Base-by-base conservation (phyloP, 331 rosid genomes). In the Quercus lobata region DNA sequence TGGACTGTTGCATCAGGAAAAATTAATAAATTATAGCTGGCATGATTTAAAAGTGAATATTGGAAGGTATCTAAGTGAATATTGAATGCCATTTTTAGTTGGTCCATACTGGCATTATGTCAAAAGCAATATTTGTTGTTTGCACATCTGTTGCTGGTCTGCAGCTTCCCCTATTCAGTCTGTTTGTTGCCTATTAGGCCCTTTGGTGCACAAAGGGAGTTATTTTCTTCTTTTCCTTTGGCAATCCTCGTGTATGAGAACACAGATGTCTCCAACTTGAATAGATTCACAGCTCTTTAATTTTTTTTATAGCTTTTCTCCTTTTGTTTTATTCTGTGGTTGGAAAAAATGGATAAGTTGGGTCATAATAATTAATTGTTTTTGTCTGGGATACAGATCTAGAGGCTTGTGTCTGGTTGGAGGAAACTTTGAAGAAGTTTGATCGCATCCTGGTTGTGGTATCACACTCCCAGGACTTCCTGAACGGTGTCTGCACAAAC, bases 371-470 rank as follows among this genome's bases (percentile, higher is more conserved):
- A 2, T 65, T 69, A 11, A 2, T 18, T 66, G 12, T 55, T 58
- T 73, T 61, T 3, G 11, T 77, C 27, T 73, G 69, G 69, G 35
- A 77, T 62, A 70, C 97, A 96, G 99, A 96, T 87, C 84, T 96
- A 61, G 99, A 96, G 87, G 99, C 99, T 57, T 96, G 99, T 88
- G 99, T 96, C 60, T 96, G 99, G 99, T 88, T 96, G 79, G 99
- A 96, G 84, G 99, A 96, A 86, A 96, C 82, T 68, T 79, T 96
- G 88, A 96, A 96, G 83, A 89, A 87, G 6, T 93, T 96, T 82
- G 99, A 93, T 19, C 97, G 99, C 5, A 96, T 96, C 79, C 84
- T 96, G 82, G 99, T 96, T 18, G 99, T 96, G 81, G 16, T 96
- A 80, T 96, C 99, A 34, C 99, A 96, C 86, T 96, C 99, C 57